These are phyloP conservation scores for Saccharomyces kudriavzevii DNA, from an alignment of 805 yeast species.

Conservation along the genomic window DNA sequence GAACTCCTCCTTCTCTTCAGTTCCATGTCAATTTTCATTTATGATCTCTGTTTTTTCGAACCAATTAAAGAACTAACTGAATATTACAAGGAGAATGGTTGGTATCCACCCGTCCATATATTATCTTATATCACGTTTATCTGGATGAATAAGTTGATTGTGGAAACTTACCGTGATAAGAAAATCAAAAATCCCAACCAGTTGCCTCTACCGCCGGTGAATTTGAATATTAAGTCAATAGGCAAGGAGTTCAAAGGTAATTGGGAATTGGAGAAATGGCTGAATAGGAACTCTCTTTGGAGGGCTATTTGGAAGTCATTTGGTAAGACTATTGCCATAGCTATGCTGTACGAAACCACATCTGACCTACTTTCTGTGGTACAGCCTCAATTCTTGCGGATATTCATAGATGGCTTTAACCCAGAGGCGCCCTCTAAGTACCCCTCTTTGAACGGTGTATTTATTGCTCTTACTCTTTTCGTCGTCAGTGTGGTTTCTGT, in stretches of 20 bases:
- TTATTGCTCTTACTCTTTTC: conserved; percentile 60
- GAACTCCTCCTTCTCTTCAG: conserved; percentile 28
- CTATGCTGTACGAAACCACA: conserved; percentile 32
- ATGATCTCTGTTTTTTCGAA: conserved; percentile 33
- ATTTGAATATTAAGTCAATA: conserved; percentile 30
- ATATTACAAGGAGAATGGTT: conserved; percentile 29
- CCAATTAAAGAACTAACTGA: conserved; percentile 36
- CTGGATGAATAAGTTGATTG: conserved; percentile 42
- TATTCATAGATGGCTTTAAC: conserved; percentile 41
- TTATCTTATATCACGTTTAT: conserved; percentile 36
- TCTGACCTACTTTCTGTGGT: conserved; percentile 36
- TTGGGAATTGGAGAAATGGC: conserved; percentile 33
- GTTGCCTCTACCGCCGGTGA: conserved; percentile 36
- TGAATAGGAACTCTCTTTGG: conserved; percentile 27
- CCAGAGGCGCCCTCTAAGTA: conserved; percentile 23
- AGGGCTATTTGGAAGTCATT: conserved; percentile 33
- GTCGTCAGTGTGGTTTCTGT: conserved; percentile 52
- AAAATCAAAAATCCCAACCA: conserved; percentile 35
- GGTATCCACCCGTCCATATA: conserved; percentile 23
- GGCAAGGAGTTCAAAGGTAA: conserved; percentile 25
- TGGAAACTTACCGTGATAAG: conserved; percentile 33
- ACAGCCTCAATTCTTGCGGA: conserved; percentile 51
- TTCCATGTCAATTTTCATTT: conserved; percentile 28
- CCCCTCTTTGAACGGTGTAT: conserved; percentile 51
- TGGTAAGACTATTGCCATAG: conserved; percentile 31